Conservation (phyloP, 371 early-diverging fungal genomes). For the Mortierella sp. region DNA sequence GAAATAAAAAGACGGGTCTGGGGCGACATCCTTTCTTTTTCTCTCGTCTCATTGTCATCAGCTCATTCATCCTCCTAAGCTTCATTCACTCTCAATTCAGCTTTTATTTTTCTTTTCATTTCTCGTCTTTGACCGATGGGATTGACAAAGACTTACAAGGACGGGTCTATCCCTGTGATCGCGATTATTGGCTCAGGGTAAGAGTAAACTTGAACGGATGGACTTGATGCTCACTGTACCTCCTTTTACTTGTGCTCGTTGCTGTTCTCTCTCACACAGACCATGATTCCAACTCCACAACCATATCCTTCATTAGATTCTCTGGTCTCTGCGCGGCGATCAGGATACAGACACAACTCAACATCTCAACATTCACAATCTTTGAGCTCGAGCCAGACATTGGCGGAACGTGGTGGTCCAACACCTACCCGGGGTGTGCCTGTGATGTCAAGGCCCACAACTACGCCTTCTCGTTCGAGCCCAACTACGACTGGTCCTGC, state of each 20-base stretch:
- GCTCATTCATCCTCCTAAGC: background rate
- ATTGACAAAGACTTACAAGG: slow-evolving; percentile 21
- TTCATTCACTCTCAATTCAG: background rate
- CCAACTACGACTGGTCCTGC: slow-evolving; percentile 62
- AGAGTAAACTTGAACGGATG: background rate
- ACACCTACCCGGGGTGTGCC: slow-evolving; percentile 71
- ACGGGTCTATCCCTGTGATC: slow-evolving; percentile 31
- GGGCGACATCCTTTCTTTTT: background rate
- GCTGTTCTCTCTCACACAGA: background rate
- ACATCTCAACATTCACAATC: slow-evolving; percentile 58
- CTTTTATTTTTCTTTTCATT: too few species aligned
- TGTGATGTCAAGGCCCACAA: slow-evolving; percentile 71
- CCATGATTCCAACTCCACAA: background rate
- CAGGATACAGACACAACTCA: slow-evolving; percentile 61
- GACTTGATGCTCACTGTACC: background rate
- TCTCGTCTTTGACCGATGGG: background rate
- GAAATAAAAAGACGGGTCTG: background rate
- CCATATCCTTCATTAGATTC: slow-evolving; percentile 49
- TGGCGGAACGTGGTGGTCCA: slow-evolving; percentile 73
- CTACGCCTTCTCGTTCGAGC: slow-evolving; percentile 24
- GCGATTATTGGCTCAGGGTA: slow-evolving; percentile 50
- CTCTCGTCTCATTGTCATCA: background rate
- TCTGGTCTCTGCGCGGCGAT: slow-evolving; percentile 69
- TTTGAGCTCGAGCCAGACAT: slow-evolving; percentile 65
- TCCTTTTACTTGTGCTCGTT: too few species aligned